Evolutionary conservation across 2,329 filamentous ascomycete species (phyloP).

Genomic region (Monosporascus cannonballus): DNA sequence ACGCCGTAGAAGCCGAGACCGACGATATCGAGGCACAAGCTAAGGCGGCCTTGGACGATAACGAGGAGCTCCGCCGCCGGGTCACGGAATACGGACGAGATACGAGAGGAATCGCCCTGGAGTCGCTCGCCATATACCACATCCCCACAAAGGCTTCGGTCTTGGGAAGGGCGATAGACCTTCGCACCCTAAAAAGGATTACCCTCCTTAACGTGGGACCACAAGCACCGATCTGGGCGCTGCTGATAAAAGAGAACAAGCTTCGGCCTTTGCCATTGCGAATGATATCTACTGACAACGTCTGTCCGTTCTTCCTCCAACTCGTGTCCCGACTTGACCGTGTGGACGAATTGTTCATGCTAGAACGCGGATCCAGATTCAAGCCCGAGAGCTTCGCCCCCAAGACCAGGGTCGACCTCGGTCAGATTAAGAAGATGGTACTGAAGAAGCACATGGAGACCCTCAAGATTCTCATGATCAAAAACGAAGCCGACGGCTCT

Average conservation of each 20-base stretch:
- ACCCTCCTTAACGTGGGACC: slow-evolving; percentile 59
- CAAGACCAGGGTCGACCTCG: slow-evolving; percentile 43
- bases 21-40: slow-evolving; percentile 22
- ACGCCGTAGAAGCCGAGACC: slow-evolving; percentile 31
- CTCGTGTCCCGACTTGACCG: slow-evolving; percentile 46
- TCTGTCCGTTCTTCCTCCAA: slow-evolving; percentile 47
- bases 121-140: slow-evolving; percentile 49
- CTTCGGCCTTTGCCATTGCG: slow-evolving; percentile 43
- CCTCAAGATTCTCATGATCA: slow-evolving; percentile 53
- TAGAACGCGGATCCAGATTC: slow-evolving; percentile 47
- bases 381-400: slow-evolving; percentile 48
- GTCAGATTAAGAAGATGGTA: slow-evolving; percentile 51
- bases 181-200: slow-evolving; percentile 49
- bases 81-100: slow-evolving; percentile 49
- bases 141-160: slow-evolving; percentile 56
- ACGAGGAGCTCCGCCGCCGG: slow-evolving; percentile 16
- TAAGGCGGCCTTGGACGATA: slow-evolving; percentile 3
- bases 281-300: slow-evolving; percentile 59
- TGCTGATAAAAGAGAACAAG: slow-evolving; percentile 49
- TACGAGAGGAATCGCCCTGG: slow-evolving; percentile 52
- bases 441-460: slow-evolving; percentile 52
- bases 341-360: slow-evolving; percentile 53
- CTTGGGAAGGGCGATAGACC: slow-evolving; percentile 49
- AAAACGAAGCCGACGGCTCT: slow-evolving; percentile 43
- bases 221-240: slow-evolving; percentile 54